A percentile compares a stretch with the other conserved stretches of the same genome.
These are phyloP conservation scores for Geum urbanum DNA, from an alignment of 306 rosid genomes.

Conservation along the genomic window DNA sequence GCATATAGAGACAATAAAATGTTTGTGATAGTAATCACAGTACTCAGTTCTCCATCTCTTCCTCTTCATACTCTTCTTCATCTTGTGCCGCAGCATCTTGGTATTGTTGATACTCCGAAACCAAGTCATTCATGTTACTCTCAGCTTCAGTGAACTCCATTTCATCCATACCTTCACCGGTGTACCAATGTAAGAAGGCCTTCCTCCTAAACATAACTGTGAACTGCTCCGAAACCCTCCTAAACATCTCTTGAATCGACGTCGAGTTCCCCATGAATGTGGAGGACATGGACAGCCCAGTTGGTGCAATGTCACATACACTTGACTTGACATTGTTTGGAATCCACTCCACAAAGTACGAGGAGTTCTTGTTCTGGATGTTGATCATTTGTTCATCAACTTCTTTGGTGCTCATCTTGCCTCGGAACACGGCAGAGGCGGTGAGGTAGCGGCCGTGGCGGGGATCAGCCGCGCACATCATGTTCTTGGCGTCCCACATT, in stretches of 20 bases:
- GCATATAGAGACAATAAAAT: not conserved
- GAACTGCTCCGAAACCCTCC: conserved; percentile 85
- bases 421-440: conserved; percentile 82
- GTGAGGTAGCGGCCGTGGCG: conserved; percentile 81
- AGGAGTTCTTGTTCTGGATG: conserved; percentile 85
- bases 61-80: conserved; percentile 40
- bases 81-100: conserved; percentile 63
- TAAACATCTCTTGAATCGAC: conserved; percentile 82
- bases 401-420: conserved; percentile 90
- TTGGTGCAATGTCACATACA: conserved; percentile 85
- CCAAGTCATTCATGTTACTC: conserved; percentile 90
- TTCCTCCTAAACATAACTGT: conserved; percentile 84
- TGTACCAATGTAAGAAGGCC: conserved; percentile 94
- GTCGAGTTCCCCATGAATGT: conserved; percentile 91
- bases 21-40: too few relatives aligned
- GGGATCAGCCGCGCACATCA: conserved; percentile 92
- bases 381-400: conserved; percentile 82
- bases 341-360: conserved; percentile 84
- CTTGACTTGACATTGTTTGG: conserved; percentile 89
- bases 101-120: conserved; percentile 83
- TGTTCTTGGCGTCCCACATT: conserved; percentile 85
- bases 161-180: conserved; percentile 89
- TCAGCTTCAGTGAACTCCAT: conserved; percentile 89
- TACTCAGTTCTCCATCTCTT: conserved; percentile 30
- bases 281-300: conserved; percentile 69